phyloP scores from a whole-genome alignment of 257 asterid species.

The Plantago major region DNA sequence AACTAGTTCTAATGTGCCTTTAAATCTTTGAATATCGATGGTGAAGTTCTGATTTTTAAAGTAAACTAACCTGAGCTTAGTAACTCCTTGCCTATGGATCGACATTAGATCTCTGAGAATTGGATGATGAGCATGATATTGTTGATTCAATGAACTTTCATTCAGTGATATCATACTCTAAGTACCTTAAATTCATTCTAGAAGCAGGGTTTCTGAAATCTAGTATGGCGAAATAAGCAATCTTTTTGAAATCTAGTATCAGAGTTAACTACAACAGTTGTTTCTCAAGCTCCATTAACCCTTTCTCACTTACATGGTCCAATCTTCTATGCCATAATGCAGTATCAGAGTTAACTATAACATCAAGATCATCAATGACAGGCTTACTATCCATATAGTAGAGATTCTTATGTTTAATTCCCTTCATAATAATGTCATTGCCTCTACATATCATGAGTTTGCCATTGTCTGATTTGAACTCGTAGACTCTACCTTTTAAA shows the following conservation, averaged over 20 bases:
- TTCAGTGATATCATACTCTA: conserved; percentile 43
- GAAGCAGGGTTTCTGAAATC: conserved; percentile 57
- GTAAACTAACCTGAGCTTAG: conserved; percentile 31
- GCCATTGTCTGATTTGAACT: too few relatives aligned
- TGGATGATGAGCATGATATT: conserved; percentile 35
- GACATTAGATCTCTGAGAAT: conserved; percentile 51
- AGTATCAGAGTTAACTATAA: too few relatives aligned
- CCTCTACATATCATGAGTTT: too few relatives aligned
- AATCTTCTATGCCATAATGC: too few relatives aligned
- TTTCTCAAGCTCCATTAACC: too few relatives aligned
- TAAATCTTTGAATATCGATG: conserved; percentile 48
- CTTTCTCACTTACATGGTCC: too few relatives aligned
- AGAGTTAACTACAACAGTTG: too few relatives aligned
- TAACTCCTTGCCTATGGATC: conserved; percentile 48
- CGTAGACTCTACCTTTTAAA: too few relatives aligned
- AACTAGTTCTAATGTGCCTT: conserved; percentile 27
- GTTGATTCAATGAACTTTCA: conserved; percentile 47
- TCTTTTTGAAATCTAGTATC: conserved; percentile 59
- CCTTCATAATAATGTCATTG: too few relatives aligned
- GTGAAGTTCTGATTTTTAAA: conserved; percentile 65
- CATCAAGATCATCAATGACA: too few relatives aligned
- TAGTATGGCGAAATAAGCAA: conserved; percentile 42
- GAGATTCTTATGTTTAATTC: too few relatives aligned
- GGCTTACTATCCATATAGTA: too few relatives aligned
- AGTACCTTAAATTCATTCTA: conserved; percentile 56